Base-by-base conservation (phyloP, 2,329 filamentous ascomycete species). In the Penicillium decumbens region DNA sequence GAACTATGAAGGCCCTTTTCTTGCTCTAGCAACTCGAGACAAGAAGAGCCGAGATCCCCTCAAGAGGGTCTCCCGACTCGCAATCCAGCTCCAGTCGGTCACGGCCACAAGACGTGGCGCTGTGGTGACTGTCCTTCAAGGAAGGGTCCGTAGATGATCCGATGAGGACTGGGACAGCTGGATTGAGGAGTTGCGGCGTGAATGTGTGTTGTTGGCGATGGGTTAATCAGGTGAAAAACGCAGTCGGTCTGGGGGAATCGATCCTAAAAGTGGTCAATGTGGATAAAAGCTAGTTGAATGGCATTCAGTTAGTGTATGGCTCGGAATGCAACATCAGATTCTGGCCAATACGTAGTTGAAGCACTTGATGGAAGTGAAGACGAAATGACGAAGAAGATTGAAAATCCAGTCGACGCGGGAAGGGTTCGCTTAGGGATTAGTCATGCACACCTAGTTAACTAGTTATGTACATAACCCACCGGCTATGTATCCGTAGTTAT, bases 141-240 rank as follows among this genome's bases (percentile, higher is more conserved):
- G 58, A 66, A 69, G 65, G 58, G 65, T 61, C 64, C 64, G 61
- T 69, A 45, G 45, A 43, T 37, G 28, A 46, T 60, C 54, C 35
- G 9, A 30, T 38, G 15, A 54, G 54, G 59, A 63, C 59, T 52
- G 57, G 60, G 62, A 64, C 67, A 70, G 65, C 65, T 69, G 67
- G 62, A 60, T 63, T 62, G 64, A 43, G 30, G 49, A 60, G 57
- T 69, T 70, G 67, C 67, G 43, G 38, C 15, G 39, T 18, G 29
- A 3, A 32, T 23, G 15, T 38, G 24, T 8, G 39, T 28, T 81
- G 79, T 6, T 79, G 1, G 87, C 91, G 3, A 71, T 56, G 0
- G 87, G 87, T 61, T 92, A 82, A 9, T 40, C 12, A 24, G 12
- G 87, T 72, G 30, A 72, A 29, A 80, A 78, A 88, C 83, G 65